These are phyloP conservation scores for Alternaria brassicae DNA, from an alignment of 2,329 filamentous ascomycete species.

Conservation along the genomic window DNA sequence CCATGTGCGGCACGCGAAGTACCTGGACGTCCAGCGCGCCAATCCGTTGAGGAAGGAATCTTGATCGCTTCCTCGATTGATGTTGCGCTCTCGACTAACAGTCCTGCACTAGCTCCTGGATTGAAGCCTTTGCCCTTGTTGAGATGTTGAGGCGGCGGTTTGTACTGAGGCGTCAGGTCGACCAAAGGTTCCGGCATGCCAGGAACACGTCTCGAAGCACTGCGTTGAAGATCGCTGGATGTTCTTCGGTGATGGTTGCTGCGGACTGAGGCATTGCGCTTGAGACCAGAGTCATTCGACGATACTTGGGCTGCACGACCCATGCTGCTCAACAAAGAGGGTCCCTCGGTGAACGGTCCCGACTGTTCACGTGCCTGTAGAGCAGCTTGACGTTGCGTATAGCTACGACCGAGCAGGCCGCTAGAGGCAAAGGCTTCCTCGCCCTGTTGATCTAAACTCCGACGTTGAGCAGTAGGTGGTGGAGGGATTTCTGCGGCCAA, in stretches of 20 bases:
- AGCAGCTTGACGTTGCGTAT: slow-evolving; percentile 56
- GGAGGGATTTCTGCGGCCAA: slow-evolving; percentile 25
- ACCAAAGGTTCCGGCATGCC: slow-evolving; percentile 67
- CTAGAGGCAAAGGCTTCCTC: slow-evolving; percentile 55
- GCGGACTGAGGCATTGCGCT: slow-evolving; percentile 42
- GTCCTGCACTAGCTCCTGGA: slow-evolving; percentile 48
- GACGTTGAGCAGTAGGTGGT: slow-evolving; percentile 26
- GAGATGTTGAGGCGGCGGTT: slow-evolving; percentile 67
- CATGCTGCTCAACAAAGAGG: slow-evolving; percentile 62
- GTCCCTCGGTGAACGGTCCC: slow-evolving; percentile 63
- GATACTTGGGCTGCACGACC: slow-evolving; percentile 37
- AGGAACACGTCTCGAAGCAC: slow-evolving; percentile 53
- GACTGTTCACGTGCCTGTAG: slow-evolving; percentile 49
- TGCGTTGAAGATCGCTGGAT: slow-evolving; percentile 53
- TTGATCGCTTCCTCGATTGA: slow-evolving; percentile 53
- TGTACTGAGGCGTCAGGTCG: slow-evolving; percentile 70
- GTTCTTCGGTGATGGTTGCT: slow-evolving; percentile 41
- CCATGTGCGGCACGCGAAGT: slow-evolving; percentile 33
- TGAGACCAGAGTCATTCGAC: slow-evolving; percentile 34
- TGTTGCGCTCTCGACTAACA: slow-evolving; percentile 56
- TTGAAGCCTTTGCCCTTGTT: slow-evolving; percentile 62
- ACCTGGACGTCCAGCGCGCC: slow-evolving; percentile 49
- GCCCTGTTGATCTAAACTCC: slow-evolving; percentile 33
- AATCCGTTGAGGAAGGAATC: slow-evolving; percentile 54
- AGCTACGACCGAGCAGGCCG: slow-evolving; percentile 59